Evolutionary conservation across 2,329 filamentous ascomycete genomes (phyloP).

Genomic region (Raffaelea deltoideospora): DNA sequence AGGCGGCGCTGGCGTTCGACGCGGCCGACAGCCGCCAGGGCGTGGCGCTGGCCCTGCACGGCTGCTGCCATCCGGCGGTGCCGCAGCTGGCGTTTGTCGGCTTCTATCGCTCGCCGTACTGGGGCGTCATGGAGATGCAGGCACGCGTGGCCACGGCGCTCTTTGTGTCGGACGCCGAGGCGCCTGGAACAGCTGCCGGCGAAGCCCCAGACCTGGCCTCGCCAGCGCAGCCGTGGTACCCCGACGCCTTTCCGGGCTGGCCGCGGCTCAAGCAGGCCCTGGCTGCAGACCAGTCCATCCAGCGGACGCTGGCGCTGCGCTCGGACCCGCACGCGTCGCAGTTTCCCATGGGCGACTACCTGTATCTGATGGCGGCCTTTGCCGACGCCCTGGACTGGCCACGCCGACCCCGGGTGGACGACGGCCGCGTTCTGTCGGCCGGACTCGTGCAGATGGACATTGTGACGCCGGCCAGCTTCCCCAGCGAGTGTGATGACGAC

Average conservation of each 20-base stretch:
- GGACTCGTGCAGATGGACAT: conserved; percentile 26
- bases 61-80: conserved; percentile 43
- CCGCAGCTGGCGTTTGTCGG: conserved; percentile 63
- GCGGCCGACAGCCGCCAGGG: conserved; percentile 39
- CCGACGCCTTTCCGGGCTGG: conserved; percentile 9
- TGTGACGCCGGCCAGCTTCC: conserved; percentile 40
- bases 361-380: conserved; percentile 60
- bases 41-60: conserved; percentile 52
- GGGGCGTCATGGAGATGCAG: conserved; percentile 82
- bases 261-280: conserved; percentile 23
- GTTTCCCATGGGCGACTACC: conserved; percentile 74
- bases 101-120: conserved; percentile 73
- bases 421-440: conserved; percentile 12
- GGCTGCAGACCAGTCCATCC: conserved; percentile 25
- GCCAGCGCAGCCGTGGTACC: neutral
- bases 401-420: conserved; percentile 14
- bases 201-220: conserved; percentile 10
- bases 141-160: conserved; percentile 48
- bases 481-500: neutral
- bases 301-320: conserved; percentile 34
- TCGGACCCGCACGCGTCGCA: conserved; percentile 40
- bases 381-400: conserved; percentile 39
- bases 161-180: conserved; percentile 22
- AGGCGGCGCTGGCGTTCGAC: conserved; percentile 41
- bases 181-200: conserved; percentile 15